Evolutionary conservation across 1,139 yeast species (phyloP), one percentile per base, ranked within the genome.

Genomic region (Taiozyma sp.): DNA sequence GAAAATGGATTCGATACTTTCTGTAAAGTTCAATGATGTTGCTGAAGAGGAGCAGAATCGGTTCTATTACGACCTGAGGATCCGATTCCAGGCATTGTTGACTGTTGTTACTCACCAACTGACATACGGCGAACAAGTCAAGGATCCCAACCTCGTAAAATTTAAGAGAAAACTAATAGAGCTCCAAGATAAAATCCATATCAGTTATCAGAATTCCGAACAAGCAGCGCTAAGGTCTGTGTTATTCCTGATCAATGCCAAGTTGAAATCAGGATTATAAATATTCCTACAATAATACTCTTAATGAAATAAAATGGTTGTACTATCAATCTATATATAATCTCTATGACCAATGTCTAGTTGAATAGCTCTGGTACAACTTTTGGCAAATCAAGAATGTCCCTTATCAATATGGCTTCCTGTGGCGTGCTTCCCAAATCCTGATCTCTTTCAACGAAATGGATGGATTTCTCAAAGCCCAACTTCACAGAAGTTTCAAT

Each of bases 331-430:
- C 29, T 40, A 40, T 40, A 22, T 22, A 24, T 24, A 40, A 24
- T 24, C 24, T 30, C 28, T 21, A 21, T 30, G 19, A 3, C 42
- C 8, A 16, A 16, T 30, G n/a, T 46, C 22, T n/a, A 39, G 9
- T 39, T 35, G 57, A 80, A 79, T 41, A 80, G 56, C 58, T 81
- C 83, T 1, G 82, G 78, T 24, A 75, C 65, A 2, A 71, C 76
- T 11, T 64, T 60, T 49, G 75, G 76, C 42, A 81, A 56, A 16
- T 81, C 81, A 19, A 71, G 60, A 22, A 81, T 70, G 48, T 74
- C 71, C 53, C 77, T 69, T 32, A 81, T 68, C 19, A 77, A 62
- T 16, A 66, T 52, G 30, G 79, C 69, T 4, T 78, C 76, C 41
- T 72, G 71, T 9, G 74, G 75, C 26, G 68, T 63, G 6, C 60